Evolutionary conservation across 768 basidiomycete genomes (phyloP), one percentile per base, ranked within the genome.

Genomic region (Boletus barrowsii): DNA sequence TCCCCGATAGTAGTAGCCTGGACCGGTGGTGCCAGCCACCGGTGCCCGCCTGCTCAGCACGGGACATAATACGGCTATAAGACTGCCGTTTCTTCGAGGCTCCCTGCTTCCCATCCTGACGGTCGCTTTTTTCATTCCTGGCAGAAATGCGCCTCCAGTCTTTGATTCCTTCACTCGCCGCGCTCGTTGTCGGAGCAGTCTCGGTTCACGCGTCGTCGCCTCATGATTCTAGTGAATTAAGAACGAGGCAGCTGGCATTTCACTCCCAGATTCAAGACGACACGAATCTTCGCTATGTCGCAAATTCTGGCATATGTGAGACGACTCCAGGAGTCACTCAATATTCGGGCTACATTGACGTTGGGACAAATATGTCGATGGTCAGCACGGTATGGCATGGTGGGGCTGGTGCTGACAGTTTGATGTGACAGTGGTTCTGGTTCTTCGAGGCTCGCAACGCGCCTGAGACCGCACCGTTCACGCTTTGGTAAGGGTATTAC

Each of bases 371-470:
- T 48, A 83, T 81, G 77, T 83, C 81, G 0, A 80, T 83, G 79
- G 83, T 83, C 43, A 53, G 72, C 57, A 17, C 32, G 2, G 14
- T 15, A 3, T 42, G 17, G 4, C 32, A 22, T 18, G n/a, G 36
- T 32, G 14, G 37, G 3, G 10, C n/a, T 14, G 14, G 9, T 33
- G 15, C 42, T 66, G 4, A 67, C 39, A 24, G 18, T 8, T 42
- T 10, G 17, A 11, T 30, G 37, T 47, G 41, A 14, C 49, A 85
- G 84, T 87, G 83, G 83, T 87, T 87, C 62, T 87, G 85, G 83
- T 87, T 86, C 67, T 88, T 87, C 49, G 86, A 83, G 56, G 77
- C 86, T 3, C 76, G 86, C 14, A 68, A 79, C 30, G 70, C 75
- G 3, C 82, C 84, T 0, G 80, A 83, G 46, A 83, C 76, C 2